phyloP scores from a whole-genome alignment of 1,139 yeast species.

The Zhuliangozyma blackwelliae region DNA sequence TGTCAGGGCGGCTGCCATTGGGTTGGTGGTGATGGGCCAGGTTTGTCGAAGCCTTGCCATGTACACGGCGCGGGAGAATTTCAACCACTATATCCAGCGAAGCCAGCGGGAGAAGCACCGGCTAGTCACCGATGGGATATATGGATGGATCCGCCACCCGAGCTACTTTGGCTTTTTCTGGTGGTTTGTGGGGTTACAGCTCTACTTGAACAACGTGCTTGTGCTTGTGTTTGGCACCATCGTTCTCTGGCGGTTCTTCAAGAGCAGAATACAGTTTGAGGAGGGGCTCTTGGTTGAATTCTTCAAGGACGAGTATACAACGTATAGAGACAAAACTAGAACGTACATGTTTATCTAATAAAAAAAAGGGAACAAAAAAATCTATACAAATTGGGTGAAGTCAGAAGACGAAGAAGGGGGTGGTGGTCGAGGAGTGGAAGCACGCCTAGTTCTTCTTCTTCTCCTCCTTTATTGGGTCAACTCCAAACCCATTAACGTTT shows the following conservation, averaged over 20 bases:
- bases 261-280: conserved; percentile 61
- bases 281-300: conserved; percentile 61
- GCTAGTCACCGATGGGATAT: conserved; percentile 72
- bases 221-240: conserved; percentile 23
- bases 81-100: conserved; percentile 73
- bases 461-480: conserved; percentile 27
- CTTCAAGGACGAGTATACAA: conserved; percentile 61
- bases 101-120: conserved; percentile 51
- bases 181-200: conserved; percentile 89
- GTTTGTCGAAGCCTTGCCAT: conserved; percentile 65
- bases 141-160: conserved; percentile 71
- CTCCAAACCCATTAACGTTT: conserved; percentile 50
- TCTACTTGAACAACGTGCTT: conserved; percentile 54
- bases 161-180: conserved; percentile 87
- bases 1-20: not conserved
- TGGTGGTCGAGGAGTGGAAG: too few species aligned
- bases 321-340: conserved; percentile 33
- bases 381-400: too few species aligned
- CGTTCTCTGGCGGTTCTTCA: conserved; percentile 64
- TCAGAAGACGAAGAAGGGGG: too few species aligned
- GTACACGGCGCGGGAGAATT: conserved; percentile 85
- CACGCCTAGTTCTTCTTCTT: too few species aligned
- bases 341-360: conserved; percentile 10
- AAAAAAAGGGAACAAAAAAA: too few species aligned
- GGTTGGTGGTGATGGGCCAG: conserved; percentile 60